phyloP scores from a whole-genome alignment of 176 grass and related monocot species.

The Eragrostis curvula region DNA sequence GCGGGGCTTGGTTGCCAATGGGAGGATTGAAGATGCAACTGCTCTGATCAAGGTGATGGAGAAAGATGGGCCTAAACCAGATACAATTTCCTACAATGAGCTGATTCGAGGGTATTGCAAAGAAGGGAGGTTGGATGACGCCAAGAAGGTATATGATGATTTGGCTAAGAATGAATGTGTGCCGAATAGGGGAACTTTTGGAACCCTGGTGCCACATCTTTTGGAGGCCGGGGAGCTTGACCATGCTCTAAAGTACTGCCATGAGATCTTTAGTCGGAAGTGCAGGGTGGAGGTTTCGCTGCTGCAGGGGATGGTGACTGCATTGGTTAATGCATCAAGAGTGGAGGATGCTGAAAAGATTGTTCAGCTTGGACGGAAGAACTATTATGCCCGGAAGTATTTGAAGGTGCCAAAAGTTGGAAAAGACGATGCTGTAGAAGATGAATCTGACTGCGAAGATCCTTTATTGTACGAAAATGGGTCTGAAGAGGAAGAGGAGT shows the following conservation, averaged over 20 bases:
- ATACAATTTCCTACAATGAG: constrained; percentile 62
- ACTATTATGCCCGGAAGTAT: constrained; percentile 38
- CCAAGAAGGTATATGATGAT: constrained; percentile 56
- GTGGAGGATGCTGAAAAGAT: constrained; percentile 54
- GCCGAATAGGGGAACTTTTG: constrained; percentile 57
- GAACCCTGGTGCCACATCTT: constrained; percentile 49
- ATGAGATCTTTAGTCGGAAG: constrained; percentile 44
- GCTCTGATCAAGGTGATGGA: constrained; percentile 53
- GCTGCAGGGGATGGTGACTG: constrained; percentile 60
- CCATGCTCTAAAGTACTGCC: constrained; percentile 49
- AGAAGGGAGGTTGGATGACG: constrained; percentile 55
- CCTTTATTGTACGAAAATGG: constrained; percentile 19
- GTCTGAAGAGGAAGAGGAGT: constrained; percentile 4
- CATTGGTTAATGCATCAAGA: constrained; percentile 45
- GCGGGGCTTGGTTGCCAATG: constrained; percentile 45
- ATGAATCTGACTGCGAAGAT: constrained; percentile 21
- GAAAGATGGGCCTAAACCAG: constrained; percentile 54
- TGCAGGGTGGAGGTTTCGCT: constrained; percentile 25
- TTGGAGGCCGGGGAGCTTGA: constrained; percentile 59
- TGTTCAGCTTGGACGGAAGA: constrained; percentile 44
- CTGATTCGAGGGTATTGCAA: constrained; percentile 55
- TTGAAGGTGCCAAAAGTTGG: constrained; percentile 29
- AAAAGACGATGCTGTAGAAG: neutral
- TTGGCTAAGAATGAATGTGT: constrained; percentile 50
- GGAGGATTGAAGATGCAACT: constrained; percentile 44